Evolutionary conservation across 164 flowering plant genomes (phyloP).

Genomic region (Amborella trichopoda): DNA sequence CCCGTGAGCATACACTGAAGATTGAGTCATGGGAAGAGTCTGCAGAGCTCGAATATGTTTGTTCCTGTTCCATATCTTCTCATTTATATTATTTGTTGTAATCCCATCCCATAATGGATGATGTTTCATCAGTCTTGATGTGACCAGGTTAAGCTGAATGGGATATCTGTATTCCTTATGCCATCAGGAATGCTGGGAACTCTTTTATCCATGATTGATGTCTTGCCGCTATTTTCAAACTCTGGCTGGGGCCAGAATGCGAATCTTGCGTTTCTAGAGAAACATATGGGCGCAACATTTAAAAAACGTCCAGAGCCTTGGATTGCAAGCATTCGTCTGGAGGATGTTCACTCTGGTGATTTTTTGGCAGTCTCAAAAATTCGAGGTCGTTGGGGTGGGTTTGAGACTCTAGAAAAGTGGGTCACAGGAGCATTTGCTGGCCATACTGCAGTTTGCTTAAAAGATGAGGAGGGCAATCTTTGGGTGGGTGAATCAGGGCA

Average conservation of each 20-base stretch:
- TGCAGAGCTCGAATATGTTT: constrained; percentile 91
- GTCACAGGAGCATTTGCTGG: constrained; percentile 99
- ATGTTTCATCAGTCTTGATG: constrained; percentile 3
- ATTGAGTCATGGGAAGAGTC: constrained; percentile 89
- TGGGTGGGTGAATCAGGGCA: constrained; percentile 99
- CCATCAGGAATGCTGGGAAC: constrained; percentile 99
- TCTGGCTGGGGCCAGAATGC: constrained; percentile 87
- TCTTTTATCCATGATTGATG: constrained; percentile 70
- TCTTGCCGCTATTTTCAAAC: constrained; percentile 88
- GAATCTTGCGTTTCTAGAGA: constrained; percentile 73
- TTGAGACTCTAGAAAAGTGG: constrained; percentile 99
- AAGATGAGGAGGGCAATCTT: constrained; percentile 81
- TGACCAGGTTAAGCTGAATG: constrained; percentile 90
- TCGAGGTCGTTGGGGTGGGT: constrained; percentile 99
- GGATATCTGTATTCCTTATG: constrained; percentile 96
- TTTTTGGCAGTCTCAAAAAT: constrained; percentile 92
- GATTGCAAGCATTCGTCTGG: constrained; percentile 52
- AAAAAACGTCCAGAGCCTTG: constrained; percentile 78
- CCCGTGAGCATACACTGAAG: constrained; percentile 68
- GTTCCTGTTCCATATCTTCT: constrained; percentile 6
- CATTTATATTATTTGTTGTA: not conserved
- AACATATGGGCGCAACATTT: constrained; percentile 97
- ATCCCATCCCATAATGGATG: constrained; percentile 1
- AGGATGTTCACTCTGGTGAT: constrained; percentile 96
- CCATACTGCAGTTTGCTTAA: constrained; percentile 94